These are phyloP conservation scores for Fusarium heterosporum DNA, from an alignment of 2,329 filamentous ascomycete species.

Conservation along the genomic window DNA sequence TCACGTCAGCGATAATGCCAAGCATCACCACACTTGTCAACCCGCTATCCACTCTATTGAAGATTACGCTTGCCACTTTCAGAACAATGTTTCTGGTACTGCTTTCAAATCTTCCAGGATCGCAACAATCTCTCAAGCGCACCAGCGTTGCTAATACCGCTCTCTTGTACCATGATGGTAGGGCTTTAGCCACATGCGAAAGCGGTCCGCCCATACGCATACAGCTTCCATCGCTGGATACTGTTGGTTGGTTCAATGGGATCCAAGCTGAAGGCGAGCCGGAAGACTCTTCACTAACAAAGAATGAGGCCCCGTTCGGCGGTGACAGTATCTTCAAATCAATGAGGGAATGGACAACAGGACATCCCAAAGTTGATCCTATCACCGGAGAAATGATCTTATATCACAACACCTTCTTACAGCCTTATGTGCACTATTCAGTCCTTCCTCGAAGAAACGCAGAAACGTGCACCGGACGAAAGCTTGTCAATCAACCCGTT, in stretches of 20 bases:
- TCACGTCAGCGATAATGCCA: constrained; percentile 70
- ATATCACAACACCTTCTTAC: constrained; percentile 74
- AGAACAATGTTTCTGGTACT: constrained; percentile 56
- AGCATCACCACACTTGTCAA: constrained; percentile 75
- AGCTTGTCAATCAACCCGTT: constrained; percentile 56
- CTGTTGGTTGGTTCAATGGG: constrained; percentile 78
- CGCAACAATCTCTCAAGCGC: constrained; percentile 68
- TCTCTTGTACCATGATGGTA: constrained; percentile 74
- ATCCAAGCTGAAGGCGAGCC: constrained; percentile 63
- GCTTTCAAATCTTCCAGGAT: constrained; percentile 25
- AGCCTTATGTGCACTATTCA: constrained; percentile 76
- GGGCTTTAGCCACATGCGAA: constrained; percentile 76
- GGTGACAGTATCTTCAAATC: constrained; percentile 67
- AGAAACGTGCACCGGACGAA: accelerated
- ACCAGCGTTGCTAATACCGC: constrained; percentile 79
- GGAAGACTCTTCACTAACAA: accelerated
- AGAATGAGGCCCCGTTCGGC: constrained; percentile 57
- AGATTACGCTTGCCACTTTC: constrained; percentile 8
- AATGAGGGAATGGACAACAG: constrained; percentile 78
- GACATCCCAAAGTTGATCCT: constrained; percentile 75
- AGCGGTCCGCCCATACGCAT: constrained; percentile 77
- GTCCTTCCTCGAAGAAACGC: constrained; percentile 36
- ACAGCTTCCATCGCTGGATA: constrained; percentile 71
- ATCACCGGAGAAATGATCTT: constrained; percentile 73
- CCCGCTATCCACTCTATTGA: constrained; percentile 51